phyloP scores from a whole-genome alignment of 768 basidiomycete genomes.

The Trametopsis cervina region DNA sequence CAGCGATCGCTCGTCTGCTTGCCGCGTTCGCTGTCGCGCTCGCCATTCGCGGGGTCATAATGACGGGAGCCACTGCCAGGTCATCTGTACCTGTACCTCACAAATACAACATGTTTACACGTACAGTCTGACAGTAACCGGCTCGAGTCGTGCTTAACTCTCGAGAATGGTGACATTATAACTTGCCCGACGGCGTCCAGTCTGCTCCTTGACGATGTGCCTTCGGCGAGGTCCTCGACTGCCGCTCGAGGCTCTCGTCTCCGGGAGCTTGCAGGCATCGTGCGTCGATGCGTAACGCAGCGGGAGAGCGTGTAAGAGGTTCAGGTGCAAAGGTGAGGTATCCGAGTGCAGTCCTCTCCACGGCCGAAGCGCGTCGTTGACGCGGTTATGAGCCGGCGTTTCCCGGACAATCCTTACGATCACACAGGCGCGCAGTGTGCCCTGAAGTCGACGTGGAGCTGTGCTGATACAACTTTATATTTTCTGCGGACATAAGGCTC shows the following conservation, averaged over 20 bases:
- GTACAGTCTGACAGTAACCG: constrained; percentile 71
- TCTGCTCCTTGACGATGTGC: constrained; percentile 28
- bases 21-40: constrained; percentile 62
- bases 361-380: constrained; percentile 9
- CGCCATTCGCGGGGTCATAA: constrained; percentile 86
- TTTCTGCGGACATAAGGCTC: too few relatives aligned
- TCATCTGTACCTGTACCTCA: not conserved
- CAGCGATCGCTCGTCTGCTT: constrained; percentile 34
- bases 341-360: not conserved
- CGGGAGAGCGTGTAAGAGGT: not conserved
- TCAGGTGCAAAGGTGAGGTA: constrained; percentile 1
- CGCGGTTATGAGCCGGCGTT: constrained; percentile 4
- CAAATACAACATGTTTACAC: too few relatives aligned
- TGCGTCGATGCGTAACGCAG: not conserved
- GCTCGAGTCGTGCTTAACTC: constrained; percentile 58
- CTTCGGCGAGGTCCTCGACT: constrained; percentile 29
- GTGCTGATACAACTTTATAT: too few relatives aligned
- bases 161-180: constrained; percentile 58
- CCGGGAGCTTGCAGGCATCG: constrained; percentile 23
- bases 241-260: constrained; percentile 34
- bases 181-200: constrained; percentile 63
- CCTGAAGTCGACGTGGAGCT: not conserved
- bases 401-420: constrained; percentile 5
- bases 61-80: constrained; percentile 80
- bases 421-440: not conserved